Evolutionary conservation across 768 basidiomycete species (phyloP).

Genomic region (Tylopilus intermedius): DNA sequence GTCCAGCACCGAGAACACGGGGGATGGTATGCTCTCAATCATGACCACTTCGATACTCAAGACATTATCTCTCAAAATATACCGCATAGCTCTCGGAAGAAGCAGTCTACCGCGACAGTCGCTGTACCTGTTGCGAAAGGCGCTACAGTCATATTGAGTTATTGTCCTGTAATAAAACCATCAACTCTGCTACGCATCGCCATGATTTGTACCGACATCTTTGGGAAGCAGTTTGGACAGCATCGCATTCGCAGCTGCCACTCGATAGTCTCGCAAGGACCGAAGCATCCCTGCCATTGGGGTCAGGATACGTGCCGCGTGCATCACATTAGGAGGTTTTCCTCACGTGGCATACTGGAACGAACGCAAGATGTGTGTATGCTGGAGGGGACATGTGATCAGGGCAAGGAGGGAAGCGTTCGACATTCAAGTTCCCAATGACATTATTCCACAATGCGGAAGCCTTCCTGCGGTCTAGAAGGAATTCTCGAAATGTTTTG

Average conservation of each 20-base stretch:
- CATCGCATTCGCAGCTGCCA: slow-evolving; percentile 15
- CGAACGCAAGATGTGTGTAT: slow-evolving; percentile 28
- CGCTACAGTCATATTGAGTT: too few relatives aligned
- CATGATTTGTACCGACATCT: slow-evolving; percentile 5
- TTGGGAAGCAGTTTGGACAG: slow-evolving; percentile 3
- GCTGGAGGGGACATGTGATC: slow-evolving; percentile 26
- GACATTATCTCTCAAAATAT: too few relatives aligned
- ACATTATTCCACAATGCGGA: slow-evolving; percentile 25
- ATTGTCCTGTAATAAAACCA: too few relatives aligned
- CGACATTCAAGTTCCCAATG: slow-evolving; percentile 13
- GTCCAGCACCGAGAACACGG: background rate
- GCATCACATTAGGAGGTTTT: too few relatives aligned
- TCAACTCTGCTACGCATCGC: background rate
- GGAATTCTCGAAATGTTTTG: slow-evolving; percentile 26
- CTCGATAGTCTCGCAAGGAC: slow-evolving; percentile 10
- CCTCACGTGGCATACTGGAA: slow-evolving; percentile 29
- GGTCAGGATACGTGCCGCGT: background rate
- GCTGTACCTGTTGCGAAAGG: too few relatives aligned
- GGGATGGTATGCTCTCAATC: too few relatives aligned
- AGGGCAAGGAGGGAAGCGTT: slow-evolving; percentile 25
- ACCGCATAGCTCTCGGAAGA: too few relatives aligned
- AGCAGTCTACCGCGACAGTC: too few relatives aligned
- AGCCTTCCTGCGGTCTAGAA: slow-evolving; percentile 19
- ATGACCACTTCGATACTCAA: too few relatives aligned
- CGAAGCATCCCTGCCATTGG: slow-evolving; percentile 8